phyloP scores from a whole-genome alignment of 192 early-diverging fungal species.

The Coemansia sp. region DNA sequence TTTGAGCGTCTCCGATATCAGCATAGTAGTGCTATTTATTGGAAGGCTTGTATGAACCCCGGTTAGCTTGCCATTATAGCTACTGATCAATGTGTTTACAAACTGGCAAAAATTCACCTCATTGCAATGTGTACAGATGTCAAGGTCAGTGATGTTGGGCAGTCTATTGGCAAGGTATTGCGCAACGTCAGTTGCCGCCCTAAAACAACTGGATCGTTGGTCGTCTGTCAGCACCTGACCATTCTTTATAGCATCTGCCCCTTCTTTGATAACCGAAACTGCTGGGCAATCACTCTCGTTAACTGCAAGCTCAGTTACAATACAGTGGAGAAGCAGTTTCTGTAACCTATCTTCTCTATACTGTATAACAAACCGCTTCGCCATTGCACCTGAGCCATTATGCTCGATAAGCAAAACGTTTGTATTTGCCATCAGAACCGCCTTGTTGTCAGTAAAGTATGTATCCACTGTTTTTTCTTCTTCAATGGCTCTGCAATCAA shows the following conservation, averaged over 20 bases:
- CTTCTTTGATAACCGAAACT: background rate
- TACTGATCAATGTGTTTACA: background rate
- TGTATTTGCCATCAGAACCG: background rate
- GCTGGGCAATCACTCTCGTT: background rate
- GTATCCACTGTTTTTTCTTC: background rate
- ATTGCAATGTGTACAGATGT: background rate
- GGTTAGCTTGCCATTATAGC: background rate
- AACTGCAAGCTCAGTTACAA: background rate
- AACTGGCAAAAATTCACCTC: background rate
- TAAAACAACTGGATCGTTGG: background rate
- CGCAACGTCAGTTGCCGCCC: background rate
- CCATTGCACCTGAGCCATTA: background rate
- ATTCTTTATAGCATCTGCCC: background rate
- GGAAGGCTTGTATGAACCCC: background rate
- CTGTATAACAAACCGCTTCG: background rate
- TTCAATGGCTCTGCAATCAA: background rate
- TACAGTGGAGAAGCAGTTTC: background rate
- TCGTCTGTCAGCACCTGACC: background rate
- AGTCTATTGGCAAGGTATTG: background rate
- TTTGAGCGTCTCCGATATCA: background rate
- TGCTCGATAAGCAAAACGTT: background rate
- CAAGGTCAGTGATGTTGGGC: background rate
- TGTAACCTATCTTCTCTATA: background rate
- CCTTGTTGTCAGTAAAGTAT: background rate
- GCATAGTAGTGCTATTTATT: background rate